Evolutionary conservation across 805 yeast species (phyloP).

Genomic region (Zygosaccharomyces siamensis): DNA sequence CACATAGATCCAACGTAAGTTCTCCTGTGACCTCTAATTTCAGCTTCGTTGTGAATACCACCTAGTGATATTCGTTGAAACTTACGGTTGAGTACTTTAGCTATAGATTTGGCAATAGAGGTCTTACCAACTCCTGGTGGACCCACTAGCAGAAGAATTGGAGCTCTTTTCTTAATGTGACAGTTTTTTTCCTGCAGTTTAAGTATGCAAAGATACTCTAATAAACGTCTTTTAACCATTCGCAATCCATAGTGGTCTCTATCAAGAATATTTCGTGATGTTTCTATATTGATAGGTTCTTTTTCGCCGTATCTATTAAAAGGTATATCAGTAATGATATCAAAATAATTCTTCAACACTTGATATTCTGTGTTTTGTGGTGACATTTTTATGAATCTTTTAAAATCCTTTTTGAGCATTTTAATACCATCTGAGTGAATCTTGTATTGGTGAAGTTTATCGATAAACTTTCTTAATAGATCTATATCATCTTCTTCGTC

Average conservation of each 20-base stretch:
- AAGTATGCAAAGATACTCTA: conserved; percentile 76
- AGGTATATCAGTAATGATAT: conserved; percentile 60
- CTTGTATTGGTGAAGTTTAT: conserved; percentile 20
- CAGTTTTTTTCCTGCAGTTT: conserved; percentile 41
- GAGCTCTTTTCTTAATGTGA: conserved; percentile 38
- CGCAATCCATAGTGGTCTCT: conserved; percentile 76
- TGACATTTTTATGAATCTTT: conserved; percentile 47
- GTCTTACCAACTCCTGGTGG: conserved; percentile 96
- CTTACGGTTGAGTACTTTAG: conserved; percentile 63
- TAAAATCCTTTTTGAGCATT: conserved; percentile 46
- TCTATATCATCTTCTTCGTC: conserved; percentile 42
- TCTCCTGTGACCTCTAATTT: conserved; percentile 83
- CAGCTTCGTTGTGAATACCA: conserved; percentile 85
- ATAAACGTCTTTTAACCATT: conserved; percentile 65
- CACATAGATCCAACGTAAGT: conserved; percentile 94
- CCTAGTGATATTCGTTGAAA: conserved; percentile 81
- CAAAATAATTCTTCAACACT: conserved; percentile 58
- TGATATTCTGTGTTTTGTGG: conserved; percentile 61
- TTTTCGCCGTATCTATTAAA: conserved; percentile 39
- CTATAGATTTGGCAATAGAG: conserved; percentile 76
- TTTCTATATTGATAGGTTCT: conserved; percentile 42
- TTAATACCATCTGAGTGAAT: conserved; percentile 42
- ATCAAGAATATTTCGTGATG: conserved; percentile 56
- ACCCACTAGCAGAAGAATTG: conserved; percentile 76
- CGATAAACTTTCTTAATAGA: conserved; percentile 31